Percentiles rank a stretch among this genome's conserved stretches.
These are phyloP conservation scores for Combretum micranthum DNA, from an alignment of 345 rosid genomes.

Conservation along the genomic window DNA sequence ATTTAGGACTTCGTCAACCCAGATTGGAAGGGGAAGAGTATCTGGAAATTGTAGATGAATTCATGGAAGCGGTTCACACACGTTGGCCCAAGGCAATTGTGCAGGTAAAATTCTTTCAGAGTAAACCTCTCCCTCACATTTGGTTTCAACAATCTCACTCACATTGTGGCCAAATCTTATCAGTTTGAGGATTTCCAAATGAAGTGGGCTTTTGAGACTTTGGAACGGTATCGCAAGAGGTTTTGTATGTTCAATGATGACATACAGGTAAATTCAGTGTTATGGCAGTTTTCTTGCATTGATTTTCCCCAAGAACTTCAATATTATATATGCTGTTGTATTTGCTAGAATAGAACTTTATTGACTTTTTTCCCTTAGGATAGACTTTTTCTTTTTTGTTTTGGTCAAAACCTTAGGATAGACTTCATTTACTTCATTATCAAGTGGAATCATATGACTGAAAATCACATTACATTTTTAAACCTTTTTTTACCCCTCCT, in stretches of 20 bases:
- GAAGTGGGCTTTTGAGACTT: constrained; percentile 98
- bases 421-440: too few relatives aligned
- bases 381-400: too few relatives aligned
- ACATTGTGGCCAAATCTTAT: constrained; percentile 22
- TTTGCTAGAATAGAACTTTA: background rate
- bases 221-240: constrained; percentile 71
- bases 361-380: too few relatives aligned
- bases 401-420: too few relatives aligned
- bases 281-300: constrained; percentile 9
- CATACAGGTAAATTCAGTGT: constrained; percentile 51
- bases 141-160: constrained; percentile 7
- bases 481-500: too few relatives aligned
- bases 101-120: constrained; percentile 46
- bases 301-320: background rate
- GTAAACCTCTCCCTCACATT: constrained; percentile 12
- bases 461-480: too few relatives aligned
- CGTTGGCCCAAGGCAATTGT: constrained; percentile 99
- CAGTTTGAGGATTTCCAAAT: constrained; percentile 99
- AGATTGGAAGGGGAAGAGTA: constrained; percentile 96
- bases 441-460: too few relatives aligned
- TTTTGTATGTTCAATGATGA: constrained; percentile 99
- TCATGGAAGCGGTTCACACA: constrained; percentile 84
- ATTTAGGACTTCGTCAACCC: constrained; percentile 84
- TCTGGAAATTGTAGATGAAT: constrained; percentile 79
- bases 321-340: too few relatives aligned